Conservation (phyloP, 345 rosid genomes). For the Schrenkiella parvula region DNA sequence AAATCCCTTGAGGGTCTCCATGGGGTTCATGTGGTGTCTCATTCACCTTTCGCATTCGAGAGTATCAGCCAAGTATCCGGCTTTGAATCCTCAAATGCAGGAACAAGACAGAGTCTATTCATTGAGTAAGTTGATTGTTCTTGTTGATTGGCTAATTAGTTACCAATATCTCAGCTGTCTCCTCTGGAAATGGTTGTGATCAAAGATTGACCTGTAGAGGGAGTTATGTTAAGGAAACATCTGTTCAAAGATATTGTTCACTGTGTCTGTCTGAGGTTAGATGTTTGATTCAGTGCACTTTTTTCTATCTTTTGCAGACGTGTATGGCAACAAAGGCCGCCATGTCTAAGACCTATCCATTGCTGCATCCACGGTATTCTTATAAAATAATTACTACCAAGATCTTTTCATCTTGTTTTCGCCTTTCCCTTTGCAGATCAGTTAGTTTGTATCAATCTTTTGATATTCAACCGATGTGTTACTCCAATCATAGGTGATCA, state of each 20-base stretch:
- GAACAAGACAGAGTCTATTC: slow-evolving; percentile 50
- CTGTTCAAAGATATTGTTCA: neutral
- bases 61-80: slow-evolving; percentile 44
- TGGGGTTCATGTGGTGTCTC: slow-evolving; percentile 75
- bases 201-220: neutral
- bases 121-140: slow-evolving; percentile 53
- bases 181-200: neutral
- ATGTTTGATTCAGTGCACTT: slow-evolving; percentile 3
- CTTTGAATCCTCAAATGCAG: slow-evolving; percentile 38
- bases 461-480: neutral
- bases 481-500: slow-evolving; percentile 55
- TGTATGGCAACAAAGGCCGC: slow-evolving; percentile 93
- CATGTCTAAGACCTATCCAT: slow-evolving; percentile 76
- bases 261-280: neutral
- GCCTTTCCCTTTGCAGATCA: neutral
- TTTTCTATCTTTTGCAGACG: slow-evolving; percentile 41
- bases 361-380: slow-evolving; percentile 56
- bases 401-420: neutral
- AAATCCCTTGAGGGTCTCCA: slow-evolving; percentile 66
- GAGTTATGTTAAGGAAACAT: neutral
- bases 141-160: neutral
- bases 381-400: neutral
- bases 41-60: slow-evolving; percentile 58
- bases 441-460: neutral
- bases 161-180: neutral